Evolutionary conservation across 768 basidiomycete species (phyloP).

Genomic region (Antrodiella citrinella): DNA sequence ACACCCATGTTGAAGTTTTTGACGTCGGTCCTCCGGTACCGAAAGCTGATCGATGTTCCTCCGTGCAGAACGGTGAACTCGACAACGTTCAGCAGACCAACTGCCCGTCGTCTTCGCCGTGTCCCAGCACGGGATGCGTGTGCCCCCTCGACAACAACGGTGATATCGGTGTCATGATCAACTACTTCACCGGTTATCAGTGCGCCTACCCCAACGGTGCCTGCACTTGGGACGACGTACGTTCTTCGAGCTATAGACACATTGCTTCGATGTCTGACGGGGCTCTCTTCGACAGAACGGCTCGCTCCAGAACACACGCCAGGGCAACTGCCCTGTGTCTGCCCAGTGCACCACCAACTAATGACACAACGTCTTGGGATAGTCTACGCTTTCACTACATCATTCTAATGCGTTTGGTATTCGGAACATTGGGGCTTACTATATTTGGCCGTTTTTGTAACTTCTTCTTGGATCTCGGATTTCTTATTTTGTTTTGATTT

Average conservation of each 20-base stretch:
- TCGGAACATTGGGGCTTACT: not conserved
- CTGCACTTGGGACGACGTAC: conserved; percentile 11
- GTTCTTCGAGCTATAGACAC: not conserved
- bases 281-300: conserved; percentile 4
- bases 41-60: not conserved
- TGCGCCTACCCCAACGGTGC: conserved; percentile 11
- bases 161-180: conserved; percentile 10
- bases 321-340: conserved; percentile 8
- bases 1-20: not conserved
- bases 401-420: not conserved
- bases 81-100: conserved; percentile 5
- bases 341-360: conserved; percentile 3
- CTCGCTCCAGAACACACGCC: conserved; percentile 4
- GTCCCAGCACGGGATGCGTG: conserved; percentile 6
- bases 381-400: not conserved
- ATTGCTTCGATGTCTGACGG: not conserved
- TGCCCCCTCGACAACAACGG: conserved; percentile 9
- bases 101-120: conserved; percentile 3
- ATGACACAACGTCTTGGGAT: not conserved
- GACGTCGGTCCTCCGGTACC: not conserved
- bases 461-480: too few relatives aligned
- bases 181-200: conserved; percentile 12
- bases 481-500: not conserved
- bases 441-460: not conserved
- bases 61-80: conserved; percentile 4